These are phyloP conservation scores for Hymenoscyphus albidus DNA, from an alignment of 2,329 filamentous ascomycete species.

Conservation along the genomic window DNA sequence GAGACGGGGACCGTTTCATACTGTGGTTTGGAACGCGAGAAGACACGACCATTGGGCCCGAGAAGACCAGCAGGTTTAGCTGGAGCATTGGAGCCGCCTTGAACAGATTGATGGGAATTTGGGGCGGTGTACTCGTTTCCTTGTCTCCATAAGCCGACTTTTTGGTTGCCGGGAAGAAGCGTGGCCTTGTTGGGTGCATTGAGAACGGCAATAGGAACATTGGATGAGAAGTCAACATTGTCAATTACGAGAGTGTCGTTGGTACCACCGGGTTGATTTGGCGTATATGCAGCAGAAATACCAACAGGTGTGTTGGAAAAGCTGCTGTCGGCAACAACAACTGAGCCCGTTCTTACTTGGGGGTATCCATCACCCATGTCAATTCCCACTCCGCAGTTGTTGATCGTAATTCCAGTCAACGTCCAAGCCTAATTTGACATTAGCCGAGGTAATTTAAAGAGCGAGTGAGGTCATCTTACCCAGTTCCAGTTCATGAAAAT, in stretches of 20 bases:
- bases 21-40: slow-evolving; percentile 84
- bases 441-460: not conserved
- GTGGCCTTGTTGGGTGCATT: slow-evolving; percentile 51
- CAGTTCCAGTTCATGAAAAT: slow-evolving; percentile 93
- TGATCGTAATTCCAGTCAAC: slow-evolving; percentile 71
- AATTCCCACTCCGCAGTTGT: slow-evolving; percentile 70
- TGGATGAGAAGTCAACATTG: slow-evolving; percentile 76
- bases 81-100: slow-evolving; percentile 53
- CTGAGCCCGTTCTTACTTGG: slow-evolving; percentile 74
- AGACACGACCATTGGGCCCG: slow-evolving; percentile 61
- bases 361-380: slow-evolving; percentile 68
- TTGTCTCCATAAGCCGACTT: slow-evolving; percentile 72
- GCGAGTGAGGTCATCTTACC: slow-evolving; percentile 34
- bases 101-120: slow-evolving; percentile 49
- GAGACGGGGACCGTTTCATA: slow-evolving; percentile 66
- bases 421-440: slow-evolving; percentile 54
- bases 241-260: slow-evolving; percentile 82
- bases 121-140: slow-evolving; percentile 64
- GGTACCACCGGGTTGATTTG: slow-evolving; percentile 49
- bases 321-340: slow-evolving; percentile 76
- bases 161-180: slow-evolving; percentile 66
- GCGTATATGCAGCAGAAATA: slow-evolving; percentile 70
- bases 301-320: slow-evolving; percentile 73
- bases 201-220: slow-evolving; percentile 63
- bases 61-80: slow-evolving; percentile 66